phyloP scores from a whole-genome alignment of 2,329 filamentous ascomycete species.

The Nemania sp. region DNA sequence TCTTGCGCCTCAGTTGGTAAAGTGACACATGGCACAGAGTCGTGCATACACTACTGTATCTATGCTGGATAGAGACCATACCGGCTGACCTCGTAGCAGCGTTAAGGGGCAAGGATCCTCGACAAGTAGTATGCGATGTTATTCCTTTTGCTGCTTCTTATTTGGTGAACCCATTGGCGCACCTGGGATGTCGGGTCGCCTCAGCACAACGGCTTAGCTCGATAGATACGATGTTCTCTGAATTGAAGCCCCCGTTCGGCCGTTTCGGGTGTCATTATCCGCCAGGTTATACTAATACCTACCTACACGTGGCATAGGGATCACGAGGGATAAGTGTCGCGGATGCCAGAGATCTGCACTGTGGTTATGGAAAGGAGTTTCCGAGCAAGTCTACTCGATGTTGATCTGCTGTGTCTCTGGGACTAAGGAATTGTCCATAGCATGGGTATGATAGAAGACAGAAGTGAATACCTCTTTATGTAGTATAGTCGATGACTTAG shows the following conservation, averaged over 20 bases:
- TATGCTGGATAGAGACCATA: too few relatives aligned
- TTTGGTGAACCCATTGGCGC: too few relatives aligned
- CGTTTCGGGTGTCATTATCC: constrained; percentile 7
- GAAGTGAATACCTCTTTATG: too few relatives aligned
- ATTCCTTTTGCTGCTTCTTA: too few relatives aligned
- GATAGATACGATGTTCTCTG: not conserved
- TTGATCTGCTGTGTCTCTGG: not conserved
- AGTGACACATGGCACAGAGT: not conserved
- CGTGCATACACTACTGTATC: too few relatives aligned
- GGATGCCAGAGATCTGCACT: not conserved
- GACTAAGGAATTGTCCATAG: too few relatives aligned
- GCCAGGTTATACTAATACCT: not conserved
- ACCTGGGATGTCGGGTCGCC: too few relatives aligned
- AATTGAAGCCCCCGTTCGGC: not conserved
- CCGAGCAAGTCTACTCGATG: not conserved
- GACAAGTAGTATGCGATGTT: too few relatives aligned
- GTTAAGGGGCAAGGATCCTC: too few relatives aligned
- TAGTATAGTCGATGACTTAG: too few relatives aligned
- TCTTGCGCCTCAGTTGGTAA: not conserved
- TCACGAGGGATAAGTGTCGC: not conserved
- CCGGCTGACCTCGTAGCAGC: not conserved
- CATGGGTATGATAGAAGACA: too few relatives aligned
- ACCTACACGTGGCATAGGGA: not conserved
- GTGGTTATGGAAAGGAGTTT: not conserved
- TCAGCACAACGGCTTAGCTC: too few relatives aligned